Evolutionary conservation across 257 asterid species (phyloP).

Genomic region (Verbena officinalis): DNA sequence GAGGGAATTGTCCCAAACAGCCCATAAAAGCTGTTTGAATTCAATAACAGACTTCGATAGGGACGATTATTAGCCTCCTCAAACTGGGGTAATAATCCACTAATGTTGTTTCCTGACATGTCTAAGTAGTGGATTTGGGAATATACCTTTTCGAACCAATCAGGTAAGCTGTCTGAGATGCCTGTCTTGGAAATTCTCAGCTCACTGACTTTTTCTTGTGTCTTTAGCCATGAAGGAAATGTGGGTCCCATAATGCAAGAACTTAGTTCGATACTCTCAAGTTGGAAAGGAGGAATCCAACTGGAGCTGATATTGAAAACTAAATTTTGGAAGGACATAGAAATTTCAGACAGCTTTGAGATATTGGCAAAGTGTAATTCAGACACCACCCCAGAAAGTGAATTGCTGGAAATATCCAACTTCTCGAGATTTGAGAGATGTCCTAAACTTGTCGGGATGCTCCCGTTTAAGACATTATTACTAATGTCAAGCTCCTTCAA

Average conservation of each 20-base stretch:
- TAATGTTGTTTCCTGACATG: conserved; percentile 30
- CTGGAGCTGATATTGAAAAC: conserved; percentile 10
- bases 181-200: conserved; percentile 20
- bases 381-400: conserved; percentile 24
- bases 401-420: conserved; percentile 29
- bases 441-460: conserved; percentile 29
- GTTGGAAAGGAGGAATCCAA: conserved; percentile 34
- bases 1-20: conserved; percentile 22
- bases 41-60: conserved; percentile 26
- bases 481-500: conserved; percentile 29
- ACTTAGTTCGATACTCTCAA: conserved; percentile 20
- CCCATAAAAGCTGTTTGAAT: conserved; percentile 20
- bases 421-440: conserved; percentile 25
- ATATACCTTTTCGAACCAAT: conserved; percentile 14
- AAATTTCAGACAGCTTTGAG: conserved; percentile 16
- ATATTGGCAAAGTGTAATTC: conserved; percentile 25
- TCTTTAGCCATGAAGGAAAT: conserved; percentile 32
- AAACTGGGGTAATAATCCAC: conserved; percentile 24
- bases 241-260: conserved; percentile 28
- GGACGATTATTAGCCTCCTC: conserved; percentile 14
- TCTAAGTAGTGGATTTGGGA: conserved; percentile 30
- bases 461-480: conserved; percentile 17
- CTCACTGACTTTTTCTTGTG: conserved; percentile 16
- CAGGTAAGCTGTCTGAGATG: conserved; percentile 27
- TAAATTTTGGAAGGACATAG: conserved; percentile 24